phyloP scores from a whole-genome alignment of 768 basidiomycete genomes.

The Pisolithus microcarpus region DNA sequence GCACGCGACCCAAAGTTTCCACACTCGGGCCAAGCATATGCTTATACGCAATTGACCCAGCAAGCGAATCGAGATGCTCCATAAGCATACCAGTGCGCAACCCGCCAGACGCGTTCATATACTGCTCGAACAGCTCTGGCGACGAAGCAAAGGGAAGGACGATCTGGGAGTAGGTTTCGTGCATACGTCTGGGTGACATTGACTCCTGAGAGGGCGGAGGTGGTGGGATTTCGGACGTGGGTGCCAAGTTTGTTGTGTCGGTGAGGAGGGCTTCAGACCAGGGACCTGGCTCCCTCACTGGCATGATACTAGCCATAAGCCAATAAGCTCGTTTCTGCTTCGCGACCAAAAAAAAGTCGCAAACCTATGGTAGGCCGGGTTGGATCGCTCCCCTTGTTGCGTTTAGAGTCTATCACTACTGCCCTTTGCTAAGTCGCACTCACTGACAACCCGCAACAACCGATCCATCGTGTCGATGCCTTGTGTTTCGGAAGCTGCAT shows the following conservation, averaged over 20 bases:
- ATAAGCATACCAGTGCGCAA: constrained; percentile 67
- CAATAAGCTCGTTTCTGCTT: constrained; percentile 4
- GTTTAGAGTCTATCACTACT: neutral
- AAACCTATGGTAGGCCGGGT: constrained; percentile 49
- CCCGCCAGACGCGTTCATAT: constrained; percentile 64
- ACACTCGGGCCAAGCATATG: constrained; percentile 66
- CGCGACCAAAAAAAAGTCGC: constrained; percentile 3
- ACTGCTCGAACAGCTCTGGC: constrained; percentile 53
- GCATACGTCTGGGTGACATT: constrained; percentile 49
- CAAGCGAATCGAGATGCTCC: constrained; percentile 80
- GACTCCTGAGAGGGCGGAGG: constrained; percentile 14
- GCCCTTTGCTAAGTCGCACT: constrained; percentile 21
- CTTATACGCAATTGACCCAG: constrained; percentile 78
- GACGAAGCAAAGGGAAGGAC: constrained; percentile 57
- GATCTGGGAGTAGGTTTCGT: constrained; percentile 65
- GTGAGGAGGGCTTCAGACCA: constrained; percentile 57
- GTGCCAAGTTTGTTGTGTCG: constrained; percentile 16
- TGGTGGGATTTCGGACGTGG: constrained; percentile 10
- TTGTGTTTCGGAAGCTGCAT: constrained; percentile 43
- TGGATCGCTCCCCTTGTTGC: constrained; percentile 35
- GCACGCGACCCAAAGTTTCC: constrained; percentile 45
- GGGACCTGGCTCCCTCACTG: constrained; percentile 41
- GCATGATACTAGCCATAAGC: constrained; percentile 40
- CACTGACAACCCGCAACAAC: constrained; percentile 50
- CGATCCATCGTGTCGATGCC: constrained; percentile 53